These are phyloP conservation scores for Leishmania tarentolae DNA, from an alignment of 208 protist species.

Conservation along the genomic window DNA sequence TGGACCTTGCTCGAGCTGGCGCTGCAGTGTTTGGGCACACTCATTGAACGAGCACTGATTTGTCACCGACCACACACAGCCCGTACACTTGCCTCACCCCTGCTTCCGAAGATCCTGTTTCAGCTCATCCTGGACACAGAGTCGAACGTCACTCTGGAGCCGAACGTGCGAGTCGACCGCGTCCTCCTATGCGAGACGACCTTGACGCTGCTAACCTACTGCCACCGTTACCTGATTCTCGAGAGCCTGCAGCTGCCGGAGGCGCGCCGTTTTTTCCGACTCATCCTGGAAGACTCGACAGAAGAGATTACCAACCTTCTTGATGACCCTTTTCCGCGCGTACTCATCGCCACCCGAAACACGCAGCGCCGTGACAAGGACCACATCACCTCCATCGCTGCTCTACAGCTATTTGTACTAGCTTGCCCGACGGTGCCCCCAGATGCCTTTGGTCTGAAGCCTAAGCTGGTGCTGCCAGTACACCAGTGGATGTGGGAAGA, in stretches of 20 bases:
- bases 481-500: conserved; percentile 92
- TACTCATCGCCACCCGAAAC: conserved; percentile 42
- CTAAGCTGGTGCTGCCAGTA: conserved; percentile 79
- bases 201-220: conserved; percentile 50
- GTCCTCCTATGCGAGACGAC: conserved; percentile 80
- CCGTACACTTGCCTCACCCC: conserved; percentile 49
- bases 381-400: conserved; percentile 83
- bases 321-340: conserved; percentile 77
- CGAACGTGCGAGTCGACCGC: conserved; percentile 54
- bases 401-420: conserved; percentile 76
- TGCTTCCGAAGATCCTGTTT: conserved; percentile 64
- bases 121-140: conserved; percentile 65
- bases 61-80: conserved; percentile 71
- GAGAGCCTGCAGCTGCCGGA: conserved; percentile 61
- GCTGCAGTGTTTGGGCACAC: conserved; percentile 68
- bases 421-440: conserved; percentile 68
- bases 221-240: conserved; percentile 51
- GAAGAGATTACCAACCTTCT: conserved; percentile 64
- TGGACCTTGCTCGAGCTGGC: conserved; percentile 77
- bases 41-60: conserved; percentile 79
- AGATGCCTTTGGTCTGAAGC: conserved; percentile 74
- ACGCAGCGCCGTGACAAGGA: conserved; percentile 79
- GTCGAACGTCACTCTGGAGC: conserved; percentile 63
- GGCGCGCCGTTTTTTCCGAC: conserved; percentile 66
- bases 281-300: conserved; percentile 54